Evolutionary conservation across 495 filamentous ascomycete genomes (phyloP), one percentile per base, ranked within the genome.

Genomic region (Choiromyces venosus): DNA sequence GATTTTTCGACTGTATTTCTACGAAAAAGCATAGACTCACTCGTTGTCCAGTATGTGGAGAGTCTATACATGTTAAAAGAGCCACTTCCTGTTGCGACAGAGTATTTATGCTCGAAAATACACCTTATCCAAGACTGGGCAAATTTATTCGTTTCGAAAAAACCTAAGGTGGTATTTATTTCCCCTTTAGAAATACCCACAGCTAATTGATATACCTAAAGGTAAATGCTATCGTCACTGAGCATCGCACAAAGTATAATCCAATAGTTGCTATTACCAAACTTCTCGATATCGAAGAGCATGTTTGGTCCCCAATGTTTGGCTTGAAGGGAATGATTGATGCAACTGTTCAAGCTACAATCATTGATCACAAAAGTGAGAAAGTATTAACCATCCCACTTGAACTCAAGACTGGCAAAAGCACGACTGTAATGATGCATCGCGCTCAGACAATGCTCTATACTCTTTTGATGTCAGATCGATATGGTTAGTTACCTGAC

Each of bases 321-420:
- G 95, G 95, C 0, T 86, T 99, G 9, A 98, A 99, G 83, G 95
- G 95, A 39, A 98, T 97, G 81, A 93, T 99, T 71, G 95, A 99
- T 84, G 95, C 95, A n/a, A 98, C 95, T 6, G 91, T 99, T 18
- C 92, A 98, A 83, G 89, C 94, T n/a, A 87, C 87, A 7, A 91
- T 96, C 84, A 82, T 88, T 61, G 92, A 97, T 38, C 84, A 87
- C 72, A 78, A 84, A 36, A 82, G 83, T 66, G 77, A 88, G 40
- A 90, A 88, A 76, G 92, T 86, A 6, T 85, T 99, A 69, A 91
- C 93, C 3, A 92, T 97, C 21, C 95, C 95, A 4, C 91, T 98
- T 73, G 95, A 99, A 80, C 85, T 99, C 78, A 99, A 99, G 83
- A 98, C 94, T 0, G 95, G 95, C 25, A 92, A 90, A 76, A 91